A percentile compares a stretch with the other conserved stretches of the same genome.
phyloP scores from a whole-genome alignment of 1,139 yeast species.

The Arxiozyma slooffiae region DNA sequence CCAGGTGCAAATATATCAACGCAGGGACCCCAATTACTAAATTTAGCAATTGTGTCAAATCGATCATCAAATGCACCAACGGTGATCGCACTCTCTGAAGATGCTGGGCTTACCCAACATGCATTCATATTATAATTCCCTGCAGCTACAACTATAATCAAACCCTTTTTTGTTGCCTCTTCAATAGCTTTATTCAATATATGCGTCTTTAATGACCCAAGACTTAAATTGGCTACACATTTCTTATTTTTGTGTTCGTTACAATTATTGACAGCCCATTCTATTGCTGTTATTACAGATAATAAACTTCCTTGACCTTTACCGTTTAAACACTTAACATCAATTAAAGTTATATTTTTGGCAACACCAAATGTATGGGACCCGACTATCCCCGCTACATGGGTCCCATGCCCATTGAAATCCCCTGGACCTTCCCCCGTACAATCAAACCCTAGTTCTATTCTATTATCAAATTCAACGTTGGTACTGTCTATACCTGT shows the following conservation, averaged over 20 bases:
- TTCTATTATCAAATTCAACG: constrained; percentile 61
- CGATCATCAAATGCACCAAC: constrained; percentile 82
- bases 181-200: constrained; percentile 64
- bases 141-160: constrained; percentile 79
- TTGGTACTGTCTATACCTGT: constrained; percentile 56
- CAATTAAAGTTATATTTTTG: constrained; percentile 52
- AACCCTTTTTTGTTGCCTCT: constrained; percentile 60
- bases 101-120: constrained; percentile 72
- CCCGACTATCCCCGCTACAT: constrained; percentile 85
- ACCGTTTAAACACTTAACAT: constrained; percentile 58
- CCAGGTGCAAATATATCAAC: constrained; percentile 83
- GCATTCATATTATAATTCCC: constrained; percentile 76
- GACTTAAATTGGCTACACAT: constrained; percentile 71
- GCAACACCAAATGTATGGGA: constrained; percentile 74
- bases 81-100: constrained; percentile 59
- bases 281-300: constrained; percentile 60
- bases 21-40: constrained; percentile 83
- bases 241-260: constrained; percentile 23
- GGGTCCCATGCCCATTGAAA: constrained; percentile 67
- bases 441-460: constrained; percentile 47
- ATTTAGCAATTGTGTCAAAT: constrained; percentile 57
- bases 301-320: constrained; percentile 61
- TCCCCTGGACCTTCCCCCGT: constrained; percentile 57
- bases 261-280: constrained; percentile 58
- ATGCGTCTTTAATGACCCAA: constrained; percentile 60